A percentile compares a stretch with the other conserved stretches of the same genome.
Conservation (phyloP, 345 rosid species). For the Linum tenue region DNA sequence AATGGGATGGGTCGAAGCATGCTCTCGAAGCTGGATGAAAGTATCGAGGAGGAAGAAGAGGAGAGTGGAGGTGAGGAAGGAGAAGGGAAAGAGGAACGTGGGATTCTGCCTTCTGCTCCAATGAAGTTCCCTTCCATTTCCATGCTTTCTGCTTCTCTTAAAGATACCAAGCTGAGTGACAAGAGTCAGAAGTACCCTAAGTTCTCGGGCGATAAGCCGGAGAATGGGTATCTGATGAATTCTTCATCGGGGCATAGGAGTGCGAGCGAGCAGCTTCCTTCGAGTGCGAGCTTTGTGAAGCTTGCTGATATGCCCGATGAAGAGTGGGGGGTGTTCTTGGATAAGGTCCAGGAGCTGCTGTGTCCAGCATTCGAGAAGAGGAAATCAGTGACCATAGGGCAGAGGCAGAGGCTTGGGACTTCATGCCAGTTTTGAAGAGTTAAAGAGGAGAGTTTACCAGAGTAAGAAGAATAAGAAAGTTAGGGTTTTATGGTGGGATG, state of each 20-base stretch:
- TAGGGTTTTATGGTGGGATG: background rate
- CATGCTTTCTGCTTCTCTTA: conserved; percentile 69
- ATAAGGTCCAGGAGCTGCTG: conserved; percentile 65
- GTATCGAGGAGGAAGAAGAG: conserved; percentile 48
- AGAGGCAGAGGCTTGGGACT: conserved; percentile 88
- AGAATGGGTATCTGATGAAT: conserved; percentile 35
- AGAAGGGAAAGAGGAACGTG: conserved; percentile 17
- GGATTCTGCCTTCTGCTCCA: conserved; percentile 17
- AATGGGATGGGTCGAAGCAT: conserved; percentile 38
- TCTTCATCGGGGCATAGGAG: conserved; percentile 78
- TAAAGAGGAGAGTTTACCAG: background rate
- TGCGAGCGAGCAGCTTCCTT: conserved; percentile 83
- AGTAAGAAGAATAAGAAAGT: too few relatives aligned
- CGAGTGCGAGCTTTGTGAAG: conserved; percentile 66
- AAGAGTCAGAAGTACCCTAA: conserved; percentile 33
- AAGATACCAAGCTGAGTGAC: conserved; percentile 49
- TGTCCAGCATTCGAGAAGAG: conserved; percentile 59
- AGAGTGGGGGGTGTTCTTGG: conserved; percentile 28
- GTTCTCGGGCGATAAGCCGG: conserved; percentile 36
- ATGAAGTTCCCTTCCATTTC: conserved; percentile 41
- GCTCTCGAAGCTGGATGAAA: conserved; percentile 72
- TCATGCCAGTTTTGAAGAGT: conserved; percentile 89
- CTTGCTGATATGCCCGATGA: conserved; percentile 53
- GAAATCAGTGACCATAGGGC: conserved; percentile 53
- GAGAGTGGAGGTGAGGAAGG: conserved; percentile 48